Evolutionary conservation across 805 yeast species (phyloP), one percentile per base, ranked within the genome.

Genomic region (Saccharomycopsis schoenii): DNA sequence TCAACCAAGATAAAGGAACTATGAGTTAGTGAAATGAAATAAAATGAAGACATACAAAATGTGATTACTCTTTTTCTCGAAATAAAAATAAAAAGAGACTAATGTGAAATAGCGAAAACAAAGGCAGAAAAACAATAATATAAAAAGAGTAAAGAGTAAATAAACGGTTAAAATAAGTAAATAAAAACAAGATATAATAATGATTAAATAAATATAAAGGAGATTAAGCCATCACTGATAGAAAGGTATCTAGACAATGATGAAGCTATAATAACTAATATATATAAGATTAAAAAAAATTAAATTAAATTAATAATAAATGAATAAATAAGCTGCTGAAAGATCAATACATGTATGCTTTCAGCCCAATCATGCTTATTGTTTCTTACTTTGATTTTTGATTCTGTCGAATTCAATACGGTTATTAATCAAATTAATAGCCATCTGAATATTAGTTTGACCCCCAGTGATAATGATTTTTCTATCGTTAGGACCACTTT

Each of bases 391-490:
- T 24, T 47, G 52, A 42, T 60, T 62, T 54, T 61, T 78, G 66
- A 77, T 81, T 72, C 79, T 83, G 72, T 86, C 92, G 56, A 80
- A 79, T 68, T 81, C 86, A 57, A 88, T 85, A 67, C 86, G 82
- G 69, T 84, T 86, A 70, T 87, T 85, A 55, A 88, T 86, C 71
- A 88, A 73, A 71, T 80, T 80, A 19, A 86, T 81, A 0, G 96
- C 94, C 63, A 82, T 82, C 69, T 88, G 89, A 63, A 87, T 85
- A 4, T 88, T 83, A 66, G 77, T 80, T 14, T 83, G 76, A 0
- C 85, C 74, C 3, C 96, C 96, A 25, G 83, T 82, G 59, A 90
- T 76, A 1, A 87, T 82, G 63, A 89, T 74, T 66, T 80, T 82
- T 65, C 96, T 75, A 66, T 86, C 89, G 25, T 75, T 73, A 2